Percentiles rank a stretch among this genome's conserved stretches.
These are phyloP conservation scores for Phaeophleospora eucalypticola DNA, from an alignment of 2,329 filamentous ascomycete species.

Conservation along the genomic window DNA sequence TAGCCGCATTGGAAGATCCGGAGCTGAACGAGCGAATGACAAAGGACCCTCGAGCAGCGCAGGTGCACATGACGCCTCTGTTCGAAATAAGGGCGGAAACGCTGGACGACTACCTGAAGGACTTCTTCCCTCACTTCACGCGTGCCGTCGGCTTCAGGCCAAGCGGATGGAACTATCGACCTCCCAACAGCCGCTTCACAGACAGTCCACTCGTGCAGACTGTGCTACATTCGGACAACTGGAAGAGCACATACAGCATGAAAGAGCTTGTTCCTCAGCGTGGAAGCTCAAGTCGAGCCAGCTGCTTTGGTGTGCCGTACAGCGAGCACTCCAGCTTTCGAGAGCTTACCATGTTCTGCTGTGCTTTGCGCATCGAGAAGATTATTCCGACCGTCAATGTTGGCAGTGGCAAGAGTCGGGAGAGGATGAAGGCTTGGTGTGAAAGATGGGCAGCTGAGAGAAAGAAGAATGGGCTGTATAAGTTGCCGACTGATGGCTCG, in stretches of 20 bases:
- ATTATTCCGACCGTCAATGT: constrained; percentile 92
- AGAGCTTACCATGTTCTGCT: constrained; percentile 90
- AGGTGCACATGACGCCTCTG: constrained; percentile 96
- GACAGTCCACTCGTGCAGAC: constrained; percentile 61
- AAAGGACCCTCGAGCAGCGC: constrained; percentile 72
- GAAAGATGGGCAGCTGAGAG: constrained; percentile 61
- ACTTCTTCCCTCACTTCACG: constrained; percentile 75
- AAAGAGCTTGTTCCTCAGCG: constrained; percentile 74
- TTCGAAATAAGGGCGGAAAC: constrained; percentile 93
- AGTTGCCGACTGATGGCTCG: constrained; percentile 30
- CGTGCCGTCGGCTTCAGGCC: constrained; percentile 88
- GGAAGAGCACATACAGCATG: constrained; percentile 70
- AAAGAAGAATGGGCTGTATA: constrained; percentile 58
- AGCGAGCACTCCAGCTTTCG: constrained; percentile 93
- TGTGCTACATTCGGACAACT: constrained; percentile 63
- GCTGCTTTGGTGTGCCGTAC: constrained; percentile 92
- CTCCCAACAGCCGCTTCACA: constrained; percentile 59
- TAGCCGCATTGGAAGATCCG: constrained; percentile 76
- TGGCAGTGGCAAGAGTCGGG: constrained; percentile 59
- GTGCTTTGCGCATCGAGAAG: constrained; percentile 78
- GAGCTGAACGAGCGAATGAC: constrained; percentile 78
- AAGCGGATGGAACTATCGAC: constrained; percentile 89
- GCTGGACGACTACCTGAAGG: constrained; percentile 79
- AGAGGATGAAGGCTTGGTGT: constrained; percentile 64
- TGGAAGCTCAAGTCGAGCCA: constrained; percentile 75